Percentiles rank a stretch among this genome's conserved stretches.
These are phyloP conservation scores for Sungouiozyma ichnusensis DNA, from an alignment of 805 yeast species.

Conservation along the genomic window DNA sequence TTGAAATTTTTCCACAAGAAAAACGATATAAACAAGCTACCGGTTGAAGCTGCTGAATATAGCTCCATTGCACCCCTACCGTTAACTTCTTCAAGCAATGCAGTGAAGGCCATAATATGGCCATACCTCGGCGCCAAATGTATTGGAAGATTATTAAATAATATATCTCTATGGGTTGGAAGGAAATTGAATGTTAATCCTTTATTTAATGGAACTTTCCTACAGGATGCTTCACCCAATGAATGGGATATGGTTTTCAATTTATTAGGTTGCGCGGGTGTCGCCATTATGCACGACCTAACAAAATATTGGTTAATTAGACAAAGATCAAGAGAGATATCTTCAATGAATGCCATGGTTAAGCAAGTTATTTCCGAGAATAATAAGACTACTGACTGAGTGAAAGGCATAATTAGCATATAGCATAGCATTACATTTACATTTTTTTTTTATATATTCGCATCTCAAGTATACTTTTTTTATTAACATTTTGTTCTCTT, in stretches of 20 bases:
- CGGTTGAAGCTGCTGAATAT: too few relatives aligned
- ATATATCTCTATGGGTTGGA: conserved; percentile 2
- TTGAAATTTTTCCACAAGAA: not conserved
- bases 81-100: not conserved
- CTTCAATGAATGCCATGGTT: not conserved
- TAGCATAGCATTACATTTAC: too few relatives aligned
- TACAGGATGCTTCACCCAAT: conserved; percentile 9
- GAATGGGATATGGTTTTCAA: conserved; percentile 18
- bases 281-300: conserved; percentile 11
- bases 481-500: not conserved
- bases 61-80: not conserved
- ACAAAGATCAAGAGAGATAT: conserved; percentile 1
- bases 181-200: not conserved
- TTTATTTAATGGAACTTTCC: conserved; percentile 5
- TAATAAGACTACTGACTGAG: too few relatives aligned
- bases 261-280: conserved; percentile 17
- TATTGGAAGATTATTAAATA: not conserved
- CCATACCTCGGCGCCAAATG: conserved; percentile 9
- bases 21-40: too few relatives aligned
- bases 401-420: too few relatives aligned
- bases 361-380: not conserved
- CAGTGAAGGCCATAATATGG: conserved; percentile 7
- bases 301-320: conserved; percentile 5
- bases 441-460: too few relatives aligned
- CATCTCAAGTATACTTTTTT: not conserved